These are phyloP conservation scores for Mortierella alpina DNA, from an alignment of 192 early-diverging fungal species.

Conservation along the genomic window DNA sequence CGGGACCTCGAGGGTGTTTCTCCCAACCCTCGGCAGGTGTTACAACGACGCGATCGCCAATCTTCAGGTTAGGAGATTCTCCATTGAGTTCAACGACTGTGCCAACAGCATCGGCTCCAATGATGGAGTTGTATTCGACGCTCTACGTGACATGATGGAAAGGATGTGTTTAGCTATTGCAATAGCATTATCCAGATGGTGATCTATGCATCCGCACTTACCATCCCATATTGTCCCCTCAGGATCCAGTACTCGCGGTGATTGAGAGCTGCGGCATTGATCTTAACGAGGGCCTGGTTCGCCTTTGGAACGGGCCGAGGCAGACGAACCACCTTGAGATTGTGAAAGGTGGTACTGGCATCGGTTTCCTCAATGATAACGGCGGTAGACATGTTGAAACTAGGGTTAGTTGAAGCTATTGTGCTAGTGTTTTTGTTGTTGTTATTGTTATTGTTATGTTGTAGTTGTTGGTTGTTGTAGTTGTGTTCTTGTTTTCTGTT, in stretches of 20 bases:
- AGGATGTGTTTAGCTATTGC: neutral
- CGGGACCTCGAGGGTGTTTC: conserved; percentile 62
- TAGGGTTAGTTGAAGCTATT: too few relatives aligned
- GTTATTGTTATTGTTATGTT: too few relatives aligned
- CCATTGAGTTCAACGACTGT: conserved; percentile 47
- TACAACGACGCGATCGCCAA: conserved; percentile 60
- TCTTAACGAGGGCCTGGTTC: conserved; percentile 21
- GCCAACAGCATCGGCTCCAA: conserved; percentile 71
- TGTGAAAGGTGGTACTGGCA: conserved; percentile 19
- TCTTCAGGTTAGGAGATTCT: conserved; percentile 16
- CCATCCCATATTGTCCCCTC: conserved; percentile 64
- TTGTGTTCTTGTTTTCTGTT: too few relatives aligned
- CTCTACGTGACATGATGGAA: neutral
- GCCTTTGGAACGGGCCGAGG: conserved; percentile 24
- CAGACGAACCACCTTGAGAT: conserved; percentile 16
- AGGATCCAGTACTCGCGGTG: conserved; percentile 54
- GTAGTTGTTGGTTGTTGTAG: too few relatives aligned
- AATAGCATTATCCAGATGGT: neutral
- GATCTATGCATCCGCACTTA: neutral
- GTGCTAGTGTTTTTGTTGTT: too few relatives aligned
- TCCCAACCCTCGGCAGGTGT: conserved; percentile 67
- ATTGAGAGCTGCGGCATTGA: conserved; percentile 40
- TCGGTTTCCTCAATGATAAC: conserved; percentile 29
- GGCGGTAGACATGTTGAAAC: neutral
- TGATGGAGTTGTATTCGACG: conserved; percentile 60